Evolutionary conservation across 208 protist genomes (phyloP).

Genomic region (Herpetomonas tarakana): DNA sequence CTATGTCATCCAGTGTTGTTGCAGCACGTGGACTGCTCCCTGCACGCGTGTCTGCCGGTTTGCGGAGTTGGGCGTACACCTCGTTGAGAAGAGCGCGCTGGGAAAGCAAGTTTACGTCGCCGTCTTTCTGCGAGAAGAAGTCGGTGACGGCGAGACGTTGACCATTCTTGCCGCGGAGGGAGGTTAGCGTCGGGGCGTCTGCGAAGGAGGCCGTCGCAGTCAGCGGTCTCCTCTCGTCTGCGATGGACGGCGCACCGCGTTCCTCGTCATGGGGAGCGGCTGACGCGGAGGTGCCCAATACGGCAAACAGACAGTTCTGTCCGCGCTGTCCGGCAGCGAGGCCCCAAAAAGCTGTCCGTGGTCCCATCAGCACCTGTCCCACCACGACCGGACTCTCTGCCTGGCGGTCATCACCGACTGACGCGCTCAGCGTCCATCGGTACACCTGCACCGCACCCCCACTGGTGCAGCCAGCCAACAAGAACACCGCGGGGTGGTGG

Average conservation of each 20-base stretch:
- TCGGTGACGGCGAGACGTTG: not conserved
- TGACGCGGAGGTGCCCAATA: not conserved
- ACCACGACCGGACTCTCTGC: not conserved
- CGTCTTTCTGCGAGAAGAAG: not conserved
- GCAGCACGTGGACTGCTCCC: no score
- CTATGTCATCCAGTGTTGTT: not conserved
- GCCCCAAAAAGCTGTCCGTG: conserved; percentile 1
- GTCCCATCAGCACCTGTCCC: conserved; percentile 11
- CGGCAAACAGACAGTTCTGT: not conserved
- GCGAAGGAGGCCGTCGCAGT: not conserved
- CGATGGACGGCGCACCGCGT: no score
- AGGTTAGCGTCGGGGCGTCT: not conserved
- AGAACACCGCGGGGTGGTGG: not conserved
- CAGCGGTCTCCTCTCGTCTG: not conserved
- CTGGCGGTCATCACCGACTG: not conserved
- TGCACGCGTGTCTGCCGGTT: not conserved
- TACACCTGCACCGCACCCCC: not conserved
- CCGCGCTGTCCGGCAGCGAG: not conserved
- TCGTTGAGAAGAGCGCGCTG: conserved; percentile 6
- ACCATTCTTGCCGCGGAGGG: conserved; percentile 10
- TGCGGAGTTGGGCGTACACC: conserved; percentile 6
- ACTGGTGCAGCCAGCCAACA: not conserved
- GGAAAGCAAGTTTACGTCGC: not conserved
- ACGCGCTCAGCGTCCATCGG: not conserved
- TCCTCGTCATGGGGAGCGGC: no score